A percentile compares a stretch with the other conserved stretches of the same genome.
Evolutionary conservation across 306 rosid species (phyloP).

Genomic region (Vigna mungo): DNA sequence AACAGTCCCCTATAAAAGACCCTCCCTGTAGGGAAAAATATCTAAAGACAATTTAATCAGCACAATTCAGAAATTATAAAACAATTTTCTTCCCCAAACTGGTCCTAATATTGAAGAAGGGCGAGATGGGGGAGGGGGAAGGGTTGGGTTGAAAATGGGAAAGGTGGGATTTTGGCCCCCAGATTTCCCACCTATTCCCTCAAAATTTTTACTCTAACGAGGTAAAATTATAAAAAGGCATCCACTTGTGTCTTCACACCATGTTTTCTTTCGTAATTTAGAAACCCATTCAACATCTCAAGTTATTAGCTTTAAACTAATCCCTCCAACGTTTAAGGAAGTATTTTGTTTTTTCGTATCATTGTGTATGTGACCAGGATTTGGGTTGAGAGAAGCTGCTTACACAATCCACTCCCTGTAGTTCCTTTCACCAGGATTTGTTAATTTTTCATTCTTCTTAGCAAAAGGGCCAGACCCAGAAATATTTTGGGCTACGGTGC

Average conservation of each 20-base stretch:
- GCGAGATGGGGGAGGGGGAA: background rate
- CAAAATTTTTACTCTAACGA: no score
- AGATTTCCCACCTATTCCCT: no score
- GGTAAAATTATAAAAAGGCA: background rate
- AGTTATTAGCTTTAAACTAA: background rate
- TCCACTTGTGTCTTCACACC: background rate
- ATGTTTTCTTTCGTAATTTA: background rate
- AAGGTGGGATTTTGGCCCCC: no score
- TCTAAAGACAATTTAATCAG: background rate
- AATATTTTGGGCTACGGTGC: no score
- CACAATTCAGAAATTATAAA: background rate
- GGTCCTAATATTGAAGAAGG: no score
- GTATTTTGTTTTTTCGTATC: conserved; percentile 5
- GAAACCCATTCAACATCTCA: background rate
- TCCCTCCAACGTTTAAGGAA: background rate
- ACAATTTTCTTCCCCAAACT: background rate
- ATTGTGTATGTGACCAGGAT: background rate
- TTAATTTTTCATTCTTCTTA: no score
- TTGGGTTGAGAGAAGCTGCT: no score
- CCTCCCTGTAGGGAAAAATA: background rate
- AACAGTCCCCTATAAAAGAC: no score
- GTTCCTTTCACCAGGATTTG: no score
- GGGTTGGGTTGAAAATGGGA: no score
- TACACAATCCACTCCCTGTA: no score
- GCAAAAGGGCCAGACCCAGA: no score